These are phyloP conservation scores for Pythium coloratum DNA, from an alignment of 352 stramenopile genomes.

Conservation along the genomic window DNA sequence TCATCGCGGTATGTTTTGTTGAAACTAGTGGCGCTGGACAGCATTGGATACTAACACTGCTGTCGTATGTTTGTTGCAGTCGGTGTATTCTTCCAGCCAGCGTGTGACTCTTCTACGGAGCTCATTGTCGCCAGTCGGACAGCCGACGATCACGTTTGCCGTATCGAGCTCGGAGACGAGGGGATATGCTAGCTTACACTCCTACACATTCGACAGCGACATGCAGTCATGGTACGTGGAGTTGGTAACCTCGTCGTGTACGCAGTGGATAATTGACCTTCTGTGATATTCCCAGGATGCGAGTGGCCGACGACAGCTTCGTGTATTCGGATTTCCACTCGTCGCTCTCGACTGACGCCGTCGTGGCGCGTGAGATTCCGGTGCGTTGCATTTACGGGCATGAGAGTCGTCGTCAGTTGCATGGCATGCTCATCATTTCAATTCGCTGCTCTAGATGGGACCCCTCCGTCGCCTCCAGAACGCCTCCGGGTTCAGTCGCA, in stretches of 20 bases:
- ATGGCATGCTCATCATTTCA: slow-evolving; percentile 2
- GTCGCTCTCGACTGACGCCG: slow-evolving; percentile 67
- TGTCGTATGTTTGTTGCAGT: slow-evolving; percentile 19
- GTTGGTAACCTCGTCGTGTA: neutral
- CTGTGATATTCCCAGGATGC: slow-evolving; percentile 55
- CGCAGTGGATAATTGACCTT: neutral
- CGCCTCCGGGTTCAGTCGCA: slow-evolving; percentile 72
- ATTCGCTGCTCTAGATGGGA: slow-evolving; percentile 44
- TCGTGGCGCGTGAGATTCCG: slow-evolving; percentile 61
- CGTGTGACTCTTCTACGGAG: slow-evolving; percentile 72
- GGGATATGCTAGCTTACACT: slow-evolving; percentile 57
- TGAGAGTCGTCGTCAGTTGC: too few relatives aligned
- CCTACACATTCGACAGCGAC: slow-evolving; percentile 72
- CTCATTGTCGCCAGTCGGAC: slow-evolving; percentile 63
- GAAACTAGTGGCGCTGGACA: neutral
- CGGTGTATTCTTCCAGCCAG: slow-evolving; percentile 25
- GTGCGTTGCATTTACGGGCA: slow-evolving; percentile 32
- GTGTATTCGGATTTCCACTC: slow-evolving; percentile 85
- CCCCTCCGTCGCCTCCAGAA: slow-evolving; percentile 80
- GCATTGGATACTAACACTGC: neutral
- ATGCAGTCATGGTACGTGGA: slow-evolving; percentile 71
- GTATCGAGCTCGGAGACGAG: slow-evolving; percentile 54
- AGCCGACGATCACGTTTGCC: slow-evolving; percentile 84
- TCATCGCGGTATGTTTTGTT: slow-evolving; percentile 43
- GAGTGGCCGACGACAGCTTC: slow-evolving; percentile 82